phyloP scores from a whole-genome alignment of 257 asterid species.

The Galeopsis tetrahit region DNA sequence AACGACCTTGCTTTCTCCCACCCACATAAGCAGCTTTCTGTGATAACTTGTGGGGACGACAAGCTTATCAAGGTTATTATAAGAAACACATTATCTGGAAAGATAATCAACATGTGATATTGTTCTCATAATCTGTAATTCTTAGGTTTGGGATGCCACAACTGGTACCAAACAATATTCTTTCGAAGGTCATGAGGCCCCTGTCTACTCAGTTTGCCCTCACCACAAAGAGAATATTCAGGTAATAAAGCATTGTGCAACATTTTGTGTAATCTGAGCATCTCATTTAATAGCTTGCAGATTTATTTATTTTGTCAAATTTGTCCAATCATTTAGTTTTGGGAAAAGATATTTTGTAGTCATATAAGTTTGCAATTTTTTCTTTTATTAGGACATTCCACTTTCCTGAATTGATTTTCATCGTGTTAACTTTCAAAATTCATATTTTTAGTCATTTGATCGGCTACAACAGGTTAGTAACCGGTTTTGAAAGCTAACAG shows the following conservation, averaged over 20 bases:
- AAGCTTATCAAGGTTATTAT: conserved; percentile 58
- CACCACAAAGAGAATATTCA: conserved; percentile 93
- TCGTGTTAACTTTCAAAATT: too few species aligned
- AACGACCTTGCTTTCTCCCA: conserved; percentile 91
- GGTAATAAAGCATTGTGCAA: conserved; percentile 44
- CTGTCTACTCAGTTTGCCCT: conserved; percentile 93
- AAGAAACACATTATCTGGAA: conserved; percentile 20
- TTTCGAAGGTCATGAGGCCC: conserved; percentile 95
- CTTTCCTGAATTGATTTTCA: too few species aligned
- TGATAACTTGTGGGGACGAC: conserved; percentile 79
- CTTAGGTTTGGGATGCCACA: conserved; percentile 91
- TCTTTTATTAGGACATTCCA: too few species aligned
- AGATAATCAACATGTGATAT: conserved; percentile 28
- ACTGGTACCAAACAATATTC: conserved; percentile 71
- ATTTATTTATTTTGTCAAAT: background rate
- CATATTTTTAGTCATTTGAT: too few species aligned
- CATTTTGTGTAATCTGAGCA: conserved; percentile 14
- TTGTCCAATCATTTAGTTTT: background rate
- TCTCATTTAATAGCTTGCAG: conserved; percentile 1
- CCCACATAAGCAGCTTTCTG: conserved; percentile 90
- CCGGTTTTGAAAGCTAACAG: too few species aligned
- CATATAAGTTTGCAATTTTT: too few species aligned
- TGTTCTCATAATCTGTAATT: conserved; percentile 31
- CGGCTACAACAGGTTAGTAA: too few species aligned
- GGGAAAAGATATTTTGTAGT: too few species aligned